Evolutionary conservation across 2,329 filamentous ascomycete species (phyloP), one percentile per base, ranked within the genome.

Genomic region (Ciborinia camelliae): DNA sequence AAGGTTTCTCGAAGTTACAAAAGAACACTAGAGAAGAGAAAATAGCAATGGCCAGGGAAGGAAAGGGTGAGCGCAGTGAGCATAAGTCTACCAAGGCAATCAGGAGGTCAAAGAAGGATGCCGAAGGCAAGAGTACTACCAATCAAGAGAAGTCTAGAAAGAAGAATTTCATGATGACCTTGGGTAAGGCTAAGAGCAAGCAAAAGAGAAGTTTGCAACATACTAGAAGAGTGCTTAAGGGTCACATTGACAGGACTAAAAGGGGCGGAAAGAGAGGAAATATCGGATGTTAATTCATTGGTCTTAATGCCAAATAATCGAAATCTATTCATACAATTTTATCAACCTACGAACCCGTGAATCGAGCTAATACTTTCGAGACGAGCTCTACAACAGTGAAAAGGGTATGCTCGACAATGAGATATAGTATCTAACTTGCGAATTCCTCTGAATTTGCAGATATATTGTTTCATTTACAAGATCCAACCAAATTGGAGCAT

Each of bases 111-210:
- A 91, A 93, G 83, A 96, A 96, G 84, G 86, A 89, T 73, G 84
- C 87, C 2, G 86, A 92, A 79, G 95, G 95, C 73, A 98, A 98
- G 87, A 96, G 91, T 76, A 93, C 92, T 45, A 98, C 94, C 70
- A 99, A 99, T 79, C 91, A 90, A 80, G 95, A 99, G 82, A 99
- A 99, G 86, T 87, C 90, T 50, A 83, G 94, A 71, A 92, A 91
- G 84, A 99, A 99, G 90, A 99, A 99, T 78, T 96, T 99, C 79
- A 76, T 99, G 73, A 99, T 99, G 95, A 98, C 94, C 47, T 79
- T 99, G 66, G 91, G 94, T 66, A 98, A 99, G 82, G 95, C 95
- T 14, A 96, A 95, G 83, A 86, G 84, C 71, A 99, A 98, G 83
- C 90, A 95, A 74, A 97, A 97, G 88, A 85, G 93, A 74, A 97